Evolutionary conservation across 2,329 filamentous ascomycete species (phyloP), one percentile per base, ranked within the genome.

Genomic region (Hypoxylon sp.): DNA sequence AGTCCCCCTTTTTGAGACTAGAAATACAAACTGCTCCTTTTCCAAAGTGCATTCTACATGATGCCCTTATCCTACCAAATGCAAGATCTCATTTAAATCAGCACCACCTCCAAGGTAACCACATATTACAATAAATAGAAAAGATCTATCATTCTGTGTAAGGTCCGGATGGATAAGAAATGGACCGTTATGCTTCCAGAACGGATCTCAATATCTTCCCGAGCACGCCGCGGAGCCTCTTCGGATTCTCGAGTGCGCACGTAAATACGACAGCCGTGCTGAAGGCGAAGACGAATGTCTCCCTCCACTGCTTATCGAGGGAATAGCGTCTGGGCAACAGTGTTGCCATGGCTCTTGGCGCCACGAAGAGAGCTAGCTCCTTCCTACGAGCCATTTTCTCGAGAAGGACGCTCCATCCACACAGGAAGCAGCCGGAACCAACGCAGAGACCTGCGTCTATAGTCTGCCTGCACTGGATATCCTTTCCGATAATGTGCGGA

Each of bases 291-390:
- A 85, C 86, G 31, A 88, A 67, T 39, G 84, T 88, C 82, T 93
- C 91, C 56, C 87, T 83, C 88, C 89, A 91, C 82, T 91, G 86
- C 79, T 89, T 85, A 74, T 89, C 81, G 65, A 79, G 73, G 2
- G 79, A 76, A 78, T 96, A 97, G 44, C 87, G 84, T 67, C 93
- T 83, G 6, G 93, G 93, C 15, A 97, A 80, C 67, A 94, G 78
- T 0, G 91, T 93, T 7, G 91, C 92, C 69, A 93, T 82, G 13
- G 93, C 93, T 69, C 93, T 85, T 0, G 93, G 93, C 19, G 92
- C 89, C 47, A 96, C 93, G 77, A 97, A 97, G 42, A 96, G 84
- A 7, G 91, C 88, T 76, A 97, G 87, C 75, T 97, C 93, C 75
- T 91, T 90, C 62, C 91, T 84, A 69, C 92, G 86, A 50, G 84